phyloP scores from a whole-genome alignment of 371 early-diverging fungal species.

The Mucor plumbeus region DNA sequence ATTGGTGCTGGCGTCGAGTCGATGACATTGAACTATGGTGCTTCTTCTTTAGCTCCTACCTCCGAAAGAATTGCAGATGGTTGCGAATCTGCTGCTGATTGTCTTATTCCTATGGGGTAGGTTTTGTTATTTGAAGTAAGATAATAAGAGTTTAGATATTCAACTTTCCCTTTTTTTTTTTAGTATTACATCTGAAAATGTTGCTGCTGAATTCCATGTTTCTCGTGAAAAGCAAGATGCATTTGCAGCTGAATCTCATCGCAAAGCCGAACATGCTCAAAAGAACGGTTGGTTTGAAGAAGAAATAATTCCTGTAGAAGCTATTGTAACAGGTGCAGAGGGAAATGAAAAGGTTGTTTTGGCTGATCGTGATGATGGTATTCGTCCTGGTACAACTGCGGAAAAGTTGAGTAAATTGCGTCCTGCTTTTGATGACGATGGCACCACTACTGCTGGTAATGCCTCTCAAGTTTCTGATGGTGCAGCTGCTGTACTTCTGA shows the following conservation, averaged over 20 bases:
- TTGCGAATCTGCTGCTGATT: conserved; percentile 77
- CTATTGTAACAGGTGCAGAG: conserved; percentile 73
- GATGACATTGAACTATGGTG: conserved; percentile 96
- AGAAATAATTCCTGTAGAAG: conserved; percentile 92
- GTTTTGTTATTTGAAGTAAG: conserved; percentile 11
- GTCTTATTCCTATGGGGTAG: conserved; percentile 86
- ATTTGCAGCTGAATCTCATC: conserved; percentile 85
- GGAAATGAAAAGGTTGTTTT: conserved; percentile 66
- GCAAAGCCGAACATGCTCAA: conserved; percentile 86
- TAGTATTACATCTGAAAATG: conserved; percentile 94
- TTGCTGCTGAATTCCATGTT: conserved; percentile 86
- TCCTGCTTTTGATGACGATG: conserved; percentile 84
- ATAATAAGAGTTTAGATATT: too few relatives aligned
- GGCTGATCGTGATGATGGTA: conserved; percentile 91
- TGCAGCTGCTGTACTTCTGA: conserved; percentile 95
- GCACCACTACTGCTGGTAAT: conserved; percentile 96
- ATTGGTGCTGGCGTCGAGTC: conserved; percentile 98
- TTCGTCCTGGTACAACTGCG: conserved; percentile 83
- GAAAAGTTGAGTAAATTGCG: conserved; percentile 85
- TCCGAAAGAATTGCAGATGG: conserved; percentile 76
- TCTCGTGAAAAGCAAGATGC: conserved; percentile 88
- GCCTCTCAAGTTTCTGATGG: conserved; percentile 99
- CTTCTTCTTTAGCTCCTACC: conserved; percentile 74
- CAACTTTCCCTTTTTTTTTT: too few relatives aligned
- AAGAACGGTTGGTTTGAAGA: conserved; percentile 88